Conservation (phyloP, 1,284 basidiomycete genomes). For the Rhodotorula sp. region DNA sequence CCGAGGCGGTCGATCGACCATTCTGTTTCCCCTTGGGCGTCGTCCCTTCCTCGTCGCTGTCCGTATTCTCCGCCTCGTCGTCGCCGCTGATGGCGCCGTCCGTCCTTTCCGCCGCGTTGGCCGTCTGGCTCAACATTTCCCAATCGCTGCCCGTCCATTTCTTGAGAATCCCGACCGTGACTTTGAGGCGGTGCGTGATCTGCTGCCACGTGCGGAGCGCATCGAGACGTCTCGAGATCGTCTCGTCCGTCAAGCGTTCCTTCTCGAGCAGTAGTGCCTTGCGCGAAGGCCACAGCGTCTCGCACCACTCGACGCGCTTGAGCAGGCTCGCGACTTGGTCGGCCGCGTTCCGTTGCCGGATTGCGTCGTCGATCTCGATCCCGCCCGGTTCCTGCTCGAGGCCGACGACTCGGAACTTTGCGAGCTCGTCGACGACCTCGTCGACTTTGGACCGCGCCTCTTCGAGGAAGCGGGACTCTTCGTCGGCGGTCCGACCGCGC, state of each 20-base stretch:
- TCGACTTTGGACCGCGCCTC: conserved; percentile 81
- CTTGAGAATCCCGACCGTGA: conserved; percentile 72
- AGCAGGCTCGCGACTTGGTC: conserved; percentile 42
- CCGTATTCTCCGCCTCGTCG: background rate
- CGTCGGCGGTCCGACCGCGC: conserved; percentile 71
- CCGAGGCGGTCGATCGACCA: background rate
- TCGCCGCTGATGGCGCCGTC: background rate
- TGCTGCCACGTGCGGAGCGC: conserved; percentile 86
- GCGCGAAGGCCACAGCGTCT: conserved; percentile 81
- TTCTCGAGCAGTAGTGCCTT: conserved; percentile 78
- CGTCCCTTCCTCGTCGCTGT: background rate
- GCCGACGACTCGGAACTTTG: conserved; percentile 63
- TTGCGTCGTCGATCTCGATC: conserved; percentile 22
- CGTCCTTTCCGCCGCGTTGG: conserved; percentile 6
- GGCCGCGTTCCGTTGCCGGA: conserved; percentile 29
- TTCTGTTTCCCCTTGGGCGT: background rate
- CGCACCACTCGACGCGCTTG: conserved; percentile 72
- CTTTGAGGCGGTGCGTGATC: conserved; percentile 70
- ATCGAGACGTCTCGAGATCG: conserved; percentile 75
- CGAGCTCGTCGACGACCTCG: conserved; percentile 76
- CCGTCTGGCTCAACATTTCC: conserved; percentile 33
- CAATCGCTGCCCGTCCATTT: conserved; percentile 84
- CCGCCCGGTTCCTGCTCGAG: conserved; percentile 50
- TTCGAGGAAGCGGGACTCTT: conserved; percentile 77
- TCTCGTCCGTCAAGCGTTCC: conserved; percentile 62